Evolutionary conservation across 495 filamentous ascomycete species (phyloP), one percentile per base, ranked within the genome.

Genomic region (Xylaria castorea): DNA sequence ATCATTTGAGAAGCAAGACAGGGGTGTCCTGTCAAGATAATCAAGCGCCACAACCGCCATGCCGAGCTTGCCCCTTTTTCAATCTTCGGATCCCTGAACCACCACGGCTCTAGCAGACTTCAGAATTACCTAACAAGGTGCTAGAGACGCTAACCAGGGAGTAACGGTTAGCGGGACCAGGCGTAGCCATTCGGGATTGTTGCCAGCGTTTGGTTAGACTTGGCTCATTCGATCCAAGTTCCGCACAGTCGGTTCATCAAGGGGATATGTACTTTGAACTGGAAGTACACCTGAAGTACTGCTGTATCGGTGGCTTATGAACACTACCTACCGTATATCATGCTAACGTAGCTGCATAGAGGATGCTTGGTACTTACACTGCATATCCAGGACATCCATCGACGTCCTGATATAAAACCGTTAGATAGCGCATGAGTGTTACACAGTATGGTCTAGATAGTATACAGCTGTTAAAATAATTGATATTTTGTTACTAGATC

Each of bases 221-320:
- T 72, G 70, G 62, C 70, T 71, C 40, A 36, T 72, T 72, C 63
- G 70, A 72, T 72, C 70, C 63, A 72, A 57, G 69, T 71, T 72
- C 63, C 70, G 62, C 60, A 44, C 50, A 60, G 46, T 62, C 61
- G 69, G 69, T 64, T 65, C 48, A 60, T 55, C 22, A 44, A 55
- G 27, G 38, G 18, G 30, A 42, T 46, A 48, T 25, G 25, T 50
- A 66, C 38, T 27, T 18, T 11, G 18, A 25, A 12, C 25, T 20
- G 9, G 27, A 48, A 65, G 62, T 65, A 48, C 25, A 48, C 62
- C 40, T 18, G 22, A 65, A 46, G 62, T 65, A 65, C 40, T 63
- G 8, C 27, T 60, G 57, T 60, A 38, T 36, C 11, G 1, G 5
- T 51, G 60, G 18, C 57, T 60, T 60, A 58, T 51, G 18, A 66